These are phyloP conservation scores for Trichosporon asahii DNA, from an alignment of 1,284 basidiomycete species.

Conservation along the genomic window DNA sequence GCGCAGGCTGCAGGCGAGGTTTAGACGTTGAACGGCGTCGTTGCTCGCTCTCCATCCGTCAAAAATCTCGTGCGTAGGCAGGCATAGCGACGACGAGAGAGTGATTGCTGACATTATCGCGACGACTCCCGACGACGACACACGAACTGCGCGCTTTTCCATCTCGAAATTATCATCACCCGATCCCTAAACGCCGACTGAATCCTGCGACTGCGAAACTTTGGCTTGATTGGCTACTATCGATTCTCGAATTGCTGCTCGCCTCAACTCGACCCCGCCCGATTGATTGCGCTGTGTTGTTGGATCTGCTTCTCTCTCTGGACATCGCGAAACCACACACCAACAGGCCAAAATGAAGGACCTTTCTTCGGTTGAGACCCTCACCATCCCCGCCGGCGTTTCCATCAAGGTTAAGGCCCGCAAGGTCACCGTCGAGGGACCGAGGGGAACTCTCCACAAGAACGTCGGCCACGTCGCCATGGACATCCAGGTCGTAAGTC, in stretches of 20 bases:
- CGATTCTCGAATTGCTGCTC: not conserved
- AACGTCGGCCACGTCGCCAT: slow-evolving; percentile 92
- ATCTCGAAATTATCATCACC: not conserved
- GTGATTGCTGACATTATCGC: slow-evolving; percentile 4
- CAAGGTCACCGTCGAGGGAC: slow-evolving; percentile 81
- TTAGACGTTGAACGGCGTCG: slow-evolving; percentile 10
- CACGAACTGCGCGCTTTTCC: not conserved
- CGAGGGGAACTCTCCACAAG: slow-evolving; percentile 84
- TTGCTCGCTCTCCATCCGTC: slow-evolving; percentile 17
- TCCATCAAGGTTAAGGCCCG: slow-evolving; percentile 82
- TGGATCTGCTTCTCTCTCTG: not conserved
- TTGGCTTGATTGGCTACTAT: slow-evolving; percentile 3
- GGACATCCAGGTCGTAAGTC: slow-evolving; percentile 80
- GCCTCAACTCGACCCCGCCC: not conserved
- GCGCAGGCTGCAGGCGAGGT: not conserved
- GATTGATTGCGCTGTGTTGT: not conserved
- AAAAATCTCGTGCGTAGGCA: slow-evolving; percentile 21
- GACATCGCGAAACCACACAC: slow-evolving; percentile 1
- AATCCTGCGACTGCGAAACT: not conserved
- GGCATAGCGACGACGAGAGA: slow-evolving; percentile 1
- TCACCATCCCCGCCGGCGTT: slow-evolving; percentile 81
- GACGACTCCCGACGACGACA: not conserved
- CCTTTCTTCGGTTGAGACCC: slow-evolving; percentile 66
- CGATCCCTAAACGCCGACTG: not conserved
- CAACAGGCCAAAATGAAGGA: slow-evolving; percentile 52